Conservation (phyloP, 129 eudicot genomes). For the Glebionis coronaria region DNA sequence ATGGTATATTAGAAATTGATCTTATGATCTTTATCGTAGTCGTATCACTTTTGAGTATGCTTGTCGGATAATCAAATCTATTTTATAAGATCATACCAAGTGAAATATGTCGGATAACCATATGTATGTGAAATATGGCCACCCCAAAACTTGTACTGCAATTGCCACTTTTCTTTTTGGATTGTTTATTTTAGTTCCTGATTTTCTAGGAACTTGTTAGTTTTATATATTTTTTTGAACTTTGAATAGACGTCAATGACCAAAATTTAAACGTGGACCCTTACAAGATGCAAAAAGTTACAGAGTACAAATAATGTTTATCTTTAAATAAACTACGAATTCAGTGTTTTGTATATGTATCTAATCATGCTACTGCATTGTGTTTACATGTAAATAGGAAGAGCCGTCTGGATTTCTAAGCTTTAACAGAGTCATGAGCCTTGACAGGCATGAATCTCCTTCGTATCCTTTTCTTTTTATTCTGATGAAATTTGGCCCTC, state of each 20-base stretch:
- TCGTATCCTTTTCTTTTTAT: neutral
- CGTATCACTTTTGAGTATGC: too few species aligned
- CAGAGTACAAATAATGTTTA: neutral
- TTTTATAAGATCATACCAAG: neutral
- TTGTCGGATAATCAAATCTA: too few species aligned
- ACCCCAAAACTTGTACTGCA: too few species aligned
- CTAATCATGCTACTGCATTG: constrained; percentile 20
- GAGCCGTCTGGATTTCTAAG: constrained; percentile 89
- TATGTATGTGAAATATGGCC: too few species aligned
- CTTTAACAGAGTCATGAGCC: constrained; percentile 78
- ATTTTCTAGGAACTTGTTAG: neutral
- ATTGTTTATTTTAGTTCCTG: neutral
- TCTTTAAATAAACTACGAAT: neutral
- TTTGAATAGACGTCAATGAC: neutral
- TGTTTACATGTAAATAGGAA: constrained; percentile 47
- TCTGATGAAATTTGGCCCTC: neutral
- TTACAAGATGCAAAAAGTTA: constrained; percentile 5
- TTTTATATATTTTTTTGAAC: neutral
- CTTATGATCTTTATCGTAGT: neutral
- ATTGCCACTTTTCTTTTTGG: too few species aligned
- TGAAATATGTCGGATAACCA: too few species aligned
- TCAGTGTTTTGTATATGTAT: constrained; percentile 1
- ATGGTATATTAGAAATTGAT: constrained; percentile 13
- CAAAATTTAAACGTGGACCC: constrained; percentile 3
- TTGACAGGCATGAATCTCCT: constrained; percentile 63